These are phyloP conservation scores for Globisporangium acanthophoron DNA, from an alignment of 352 stramenopile genomes.

Conservation along the genomic window DNA sequence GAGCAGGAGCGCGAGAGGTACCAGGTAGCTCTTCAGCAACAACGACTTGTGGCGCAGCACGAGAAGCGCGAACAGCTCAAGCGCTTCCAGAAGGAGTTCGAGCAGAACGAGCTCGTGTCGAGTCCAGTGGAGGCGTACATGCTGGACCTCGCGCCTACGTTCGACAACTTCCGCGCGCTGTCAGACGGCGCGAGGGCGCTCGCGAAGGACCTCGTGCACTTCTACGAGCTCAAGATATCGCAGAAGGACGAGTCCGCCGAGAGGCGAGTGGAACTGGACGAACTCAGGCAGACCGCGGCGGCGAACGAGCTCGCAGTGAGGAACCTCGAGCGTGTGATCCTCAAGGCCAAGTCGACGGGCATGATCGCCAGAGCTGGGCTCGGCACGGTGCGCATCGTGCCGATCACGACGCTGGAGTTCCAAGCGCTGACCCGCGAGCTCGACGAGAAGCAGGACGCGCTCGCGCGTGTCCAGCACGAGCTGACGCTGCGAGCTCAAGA, in stretches of 20 bases:
- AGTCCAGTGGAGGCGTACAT: constrained; percentile 52
- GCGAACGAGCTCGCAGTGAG: constrained; percentile 37
- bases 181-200: constrained; percentile 27
- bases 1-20: constrained; percentile 35
- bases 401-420: constrained; percentile 40
- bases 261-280: constrained; percentile 31
- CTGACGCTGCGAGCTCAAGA: constrained; percentile 30
- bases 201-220: constrained; percentile 45
- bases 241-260: constrained; percentile 40
- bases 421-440: constrained; percentile 32
- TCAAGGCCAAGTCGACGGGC: constrained; percentile 56
- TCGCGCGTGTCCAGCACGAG: constrained; percentile 38
- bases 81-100: constrained; percentile 50
- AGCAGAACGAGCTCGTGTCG: constrained; percentile 55
- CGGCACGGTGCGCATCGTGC: constrained; percentile 61
- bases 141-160: constrained; percentile 36
- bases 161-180: constrained; percentile 31
- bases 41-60: constrained; percentile 39
- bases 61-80: constrained; percentile 53
- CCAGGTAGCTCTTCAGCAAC: constrained; percentile 43
- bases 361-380: constrained; percentile 71
- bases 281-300: constrained; percentile 15
- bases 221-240: constrained; percentile 49
- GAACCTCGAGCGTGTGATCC: constrained; percentile 56
- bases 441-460: constrained; percentile 36